Base-by-base conservation (phyloP, 768 basidiomycete species). In the Boletus vinaceobasis region DNA sequence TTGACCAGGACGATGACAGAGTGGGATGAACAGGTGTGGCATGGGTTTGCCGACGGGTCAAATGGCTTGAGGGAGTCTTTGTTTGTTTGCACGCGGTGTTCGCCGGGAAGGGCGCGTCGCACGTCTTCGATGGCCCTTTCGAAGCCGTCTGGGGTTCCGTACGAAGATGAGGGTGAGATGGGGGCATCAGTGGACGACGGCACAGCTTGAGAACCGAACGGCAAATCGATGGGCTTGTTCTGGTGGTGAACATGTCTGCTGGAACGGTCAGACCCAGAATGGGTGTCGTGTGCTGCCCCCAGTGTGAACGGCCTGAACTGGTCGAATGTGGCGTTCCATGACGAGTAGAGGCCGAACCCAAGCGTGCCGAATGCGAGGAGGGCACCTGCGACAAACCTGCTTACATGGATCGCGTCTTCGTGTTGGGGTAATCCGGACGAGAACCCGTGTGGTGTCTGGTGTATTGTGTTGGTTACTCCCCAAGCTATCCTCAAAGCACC, bases 1-100 rank as follows among this genome's bases (percentile, higher is more conserved):
- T 69, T 67, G 7, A 84, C 84, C 46, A 79, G 80, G 48, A 88
- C 83, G 26, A 81, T 81, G 71, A 75, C 64, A 8, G 80, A 77
- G 59, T 85, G 82, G 5, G 83, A 76, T 39, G 79, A 79, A 46
- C 76, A 71, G 4, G 82, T 79, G 64, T 83, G 86, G 61, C 87
- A 87, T 8, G 85, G 85, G 62, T 87, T 82, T 58, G 82, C 82
- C 1, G 87, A 89, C 32, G 79, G 84, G 5, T 88, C 88, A 55
- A 87, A 77, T 31, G 75, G 74, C 43, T 74, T 70, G 26, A 89
- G 71, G 17, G 75, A 70, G 33, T 79, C 74, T 13, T 75, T 71
- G 59, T 82, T 79, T 3, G 82, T 85, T 27, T 75, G 71, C 26
- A 87, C 79, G 17, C 70, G 63, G 37, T 75, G 71, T n/a, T 71